Conservation (phyloP, 208 protist genomes). For the Blechomonas ayalai region DNA sequence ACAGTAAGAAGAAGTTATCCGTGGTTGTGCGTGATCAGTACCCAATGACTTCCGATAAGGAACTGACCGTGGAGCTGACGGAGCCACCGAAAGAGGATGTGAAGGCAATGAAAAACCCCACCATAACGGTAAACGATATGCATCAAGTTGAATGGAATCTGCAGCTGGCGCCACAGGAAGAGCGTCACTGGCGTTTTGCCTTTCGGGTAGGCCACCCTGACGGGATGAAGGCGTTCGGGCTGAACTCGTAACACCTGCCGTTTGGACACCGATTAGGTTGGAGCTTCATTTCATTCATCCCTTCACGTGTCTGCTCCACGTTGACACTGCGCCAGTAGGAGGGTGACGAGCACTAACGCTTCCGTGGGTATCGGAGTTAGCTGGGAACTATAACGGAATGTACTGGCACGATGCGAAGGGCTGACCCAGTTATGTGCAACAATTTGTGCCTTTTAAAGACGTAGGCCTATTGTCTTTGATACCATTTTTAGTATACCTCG, state of each 20-base stretch:
- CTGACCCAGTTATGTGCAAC: too few species aligned
- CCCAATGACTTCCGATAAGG: conserved; percentile 27
- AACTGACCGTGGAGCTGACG: conserved; percentile 19
- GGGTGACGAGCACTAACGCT: too few species aligned
- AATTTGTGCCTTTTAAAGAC: too few species aligned
- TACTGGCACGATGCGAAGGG: too few species aligned
- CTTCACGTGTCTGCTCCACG: too few species aligned
- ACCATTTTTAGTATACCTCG: background rate
- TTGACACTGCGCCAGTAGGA: too few species aligned
- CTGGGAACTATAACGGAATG: too few species aligned
- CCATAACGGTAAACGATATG: conserved; percentile 24
- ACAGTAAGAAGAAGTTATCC: conserved; percentile 9
- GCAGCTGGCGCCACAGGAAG: conserved; percentile 15
- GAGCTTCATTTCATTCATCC: too few species aligned
- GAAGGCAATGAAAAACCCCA: conserved; percentile 4
- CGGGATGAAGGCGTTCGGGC: conserved; percentile 13
- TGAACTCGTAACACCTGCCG: too few species aligned
- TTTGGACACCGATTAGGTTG: too few species aligned
- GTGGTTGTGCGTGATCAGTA: conserved; percentile 52
- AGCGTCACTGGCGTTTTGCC: conserved; percentile 20
- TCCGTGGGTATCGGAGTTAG: too few species aligned
- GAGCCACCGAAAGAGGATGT: conserved; percentile 9
- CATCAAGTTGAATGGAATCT: conserved; percentile 34
- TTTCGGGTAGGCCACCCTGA: conserved; percentile 21
- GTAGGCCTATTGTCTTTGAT: background rate